Base-by-base conservation (phyloP, 257 asterid species). In the Solanum arcanum region DNA sequence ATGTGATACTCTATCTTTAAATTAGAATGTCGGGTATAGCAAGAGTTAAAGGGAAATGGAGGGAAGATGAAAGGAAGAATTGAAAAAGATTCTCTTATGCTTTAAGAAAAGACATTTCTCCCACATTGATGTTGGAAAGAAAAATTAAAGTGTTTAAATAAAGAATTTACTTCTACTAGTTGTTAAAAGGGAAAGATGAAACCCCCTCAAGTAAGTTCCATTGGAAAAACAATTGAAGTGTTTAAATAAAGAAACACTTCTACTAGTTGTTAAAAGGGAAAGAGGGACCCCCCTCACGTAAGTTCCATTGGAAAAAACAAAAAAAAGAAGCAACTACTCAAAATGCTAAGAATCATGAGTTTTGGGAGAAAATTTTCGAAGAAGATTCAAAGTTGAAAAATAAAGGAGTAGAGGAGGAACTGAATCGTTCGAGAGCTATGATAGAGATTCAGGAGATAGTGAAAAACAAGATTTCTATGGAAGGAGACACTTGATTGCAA, bases 321-420 rank as follows among this genome's bases (percentile, higher is more conserved):
- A 76, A 82, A 82, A 86, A 66, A 29, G 60, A 62, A 2, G 27
- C 81, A 23, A 20, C 86, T 29, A 20, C 69, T 18, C 87, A 87
- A 81, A 47, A 69, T 89, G 80, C 23, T 42, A 91, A 85, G 46
- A 86, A 87, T 72, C 69, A 68, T 33, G 89, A 59, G 37, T 86
- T 84, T 59, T 89, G 92, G 95, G 87, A 83, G 81, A 83, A 87
- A 15, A 29, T 91, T 47, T n/a, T 89, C 29, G 91, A 89, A 83
- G 88, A 88, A 52, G 90, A 82, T 47, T 86, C 87, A 18, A 88
- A 86, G 83, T 33, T 18, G 9, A 42, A 83, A 62, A 72, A 82
- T 78, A 89, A 29, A 84, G 86, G 64, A 83, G 37, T 78, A 33
- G 91, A 69, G 59, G 91, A 73, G 70, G 85, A 64, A 29, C 44